Percentiles rank a stretch among this genome's conserved stretches.
phyloP scores from a whole-genome alignment of 148 eudicot genomes.

The Vaccinium myrtillus region DNA sequence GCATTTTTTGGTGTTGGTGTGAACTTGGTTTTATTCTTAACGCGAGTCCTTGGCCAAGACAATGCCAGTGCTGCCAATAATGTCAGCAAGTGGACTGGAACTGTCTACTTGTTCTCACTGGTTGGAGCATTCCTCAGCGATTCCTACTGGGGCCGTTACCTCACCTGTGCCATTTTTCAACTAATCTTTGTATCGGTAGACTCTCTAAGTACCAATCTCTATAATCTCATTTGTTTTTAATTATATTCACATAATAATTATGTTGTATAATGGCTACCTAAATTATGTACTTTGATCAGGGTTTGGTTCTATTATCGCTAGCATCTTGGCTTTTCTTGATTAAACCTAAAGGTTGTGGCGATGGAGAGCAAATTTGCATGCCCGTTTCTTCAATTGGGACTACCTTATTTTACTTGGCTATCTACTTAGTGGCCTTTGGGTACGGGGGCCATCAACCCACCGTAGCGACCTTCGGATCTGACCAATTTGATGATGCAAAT shows the following conservation, averaged over 20 bases:
- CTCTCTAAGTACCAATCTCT: background rate
- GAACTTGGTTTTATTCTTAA: slow-evolving; percentile 81
- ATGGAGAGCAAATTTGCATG: slow-evolving; percentile 41
- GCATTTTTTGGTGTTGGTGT: slow-evolving; percentile 94
- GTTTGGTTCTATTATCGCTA: slow-evolving; percentile 57
- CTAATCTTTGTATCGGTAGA: slow-evolving; percentile 60
- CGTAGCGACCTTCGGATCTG: slow-evolving; percentile 86
- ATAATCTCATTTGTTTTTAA: background rate
- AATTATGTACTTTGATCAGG: slow-evolving; percentile 33
- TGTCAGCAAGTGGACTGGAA: slow-evolving; percentile 95
- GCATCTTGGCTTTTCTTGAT: slow-evolving; percentile 66
- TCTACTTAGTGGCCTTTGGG: slow-evolving; percentile 86
- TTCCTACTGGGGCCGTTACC: slow-evolving; percentile 92
- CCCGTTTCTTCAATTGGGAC: slow-evolving; percentile 36
- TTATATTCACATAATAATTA: background rate
- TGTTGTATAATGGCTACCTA: background rate
- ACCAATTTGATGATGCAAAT: slow-evolving; percentile 67
- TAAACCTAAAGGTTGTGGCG: slow-evolving; percentile 75
- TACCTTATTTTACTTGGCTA: slow-evolving; percentile 57
- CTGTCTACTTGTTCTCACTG: slow-evolving; percentile 82
- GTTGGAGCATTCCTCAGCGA: slow-evolving; percentile 93
- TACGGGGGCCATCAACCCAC: slow-evolving; percentile 98
- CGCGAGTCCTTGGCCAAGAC: slow-evolving; percentile 70
- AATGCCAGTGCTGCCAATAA: slow-evolving; percentile 87
- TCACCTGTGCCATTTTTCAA: slow-evolving; percentile 80